phyloP scores from a whole-genome alignment of 140 eudicot genomes.

The Stevia rebaudiana region DNA sequence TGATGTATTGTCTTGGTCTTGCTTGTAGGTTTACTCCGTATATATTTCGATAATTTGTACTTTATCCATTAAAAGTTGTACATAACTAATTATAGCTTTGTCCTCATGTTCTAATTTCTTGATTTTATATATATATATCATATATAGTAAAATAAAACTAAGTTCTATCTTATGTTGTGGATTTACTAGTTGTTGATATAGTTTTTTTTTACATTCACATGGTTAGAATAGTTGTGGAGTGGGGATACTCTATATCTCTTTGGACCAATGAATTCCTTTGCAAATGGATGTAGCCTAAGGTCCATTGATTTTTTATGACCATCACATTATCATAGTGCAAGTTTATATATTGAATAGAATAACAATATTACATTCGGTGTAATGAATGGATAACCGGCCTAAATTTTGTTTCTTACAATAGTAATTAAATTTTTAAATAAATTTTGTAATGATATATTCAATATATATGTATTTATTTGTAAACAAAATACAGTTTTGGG shows the following conservation, averaged over 20 bases:
- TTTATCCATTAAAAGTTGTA: background rate
- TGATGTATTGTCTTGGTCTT: slow-evolving; percentile 23
- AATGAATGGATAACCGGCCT: slow-evolving; percentile 1
- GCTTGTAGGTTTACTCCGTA: slow-evolving; percentile 10
- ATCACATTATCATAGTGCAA: background rate
- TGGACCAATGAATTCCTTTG: slow-evolving; percentile 19
- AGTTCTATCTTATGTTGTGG: background rate
- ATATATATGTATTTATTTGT: no score
- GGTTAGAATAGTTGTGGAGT: no score
- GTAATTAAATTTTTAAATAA: background rate
- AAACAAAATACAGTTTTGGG: no score
- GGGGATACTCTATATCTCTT: slow-evolving; percentile 5
- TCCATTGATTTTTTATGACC: slow-evolving; percentile 23
- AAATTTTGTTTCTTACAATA: background rate
- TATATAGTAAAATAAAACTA: background rate
- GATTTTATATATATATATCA: background rate
- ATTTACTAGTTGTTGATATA: no score
- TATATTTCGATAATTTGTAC: slow-evolving; percentile 19
- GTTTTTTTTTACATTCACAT: no score
- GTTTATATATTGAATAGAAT: slow-evolving; percentile 21
- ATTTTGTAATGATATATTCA: no score
- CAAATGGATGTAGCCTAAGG: slow-evolving; percentile 27
- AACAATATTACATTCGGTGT: slow-evolving; percentile 8
- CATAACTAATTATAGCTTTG: slow-evolving; percentile 1
- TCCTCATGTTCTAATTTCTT: slow-evolving; percentile 5